These are phyloP conservation scores for Hygrocybe punicea DNA, from an alignment of 768 basidiomycete genomes.

Conservation along the genomic window DNA sequence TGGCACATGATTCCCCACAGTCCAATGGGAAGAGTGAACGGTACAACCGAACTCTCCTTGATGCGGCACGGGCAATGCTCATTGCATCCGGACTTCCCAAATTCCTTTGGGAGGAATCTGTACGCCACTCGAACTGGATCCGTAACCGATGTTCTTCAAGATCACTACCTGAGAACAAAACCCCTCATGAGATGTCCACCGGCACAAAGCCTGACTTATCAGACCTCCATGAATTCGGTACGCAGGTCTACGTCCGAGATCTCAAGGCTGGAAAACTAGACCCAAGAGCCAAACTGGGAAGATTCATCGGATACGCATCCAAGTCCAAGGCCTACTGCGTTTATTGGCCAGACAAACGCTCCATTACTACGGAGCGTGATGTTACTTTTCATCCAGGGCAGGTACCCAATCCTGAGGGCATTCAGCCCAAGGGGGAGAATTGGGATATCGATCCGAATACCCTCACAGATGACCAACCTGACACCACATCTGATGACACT, in stretches of 20 bases:
- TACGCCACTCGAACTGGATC: slow-evolving; percentile 30
- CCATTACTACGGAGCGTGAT: slow-evolving; percentile 17
- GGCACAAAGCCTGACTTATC: slow-evolving; percentile 26
- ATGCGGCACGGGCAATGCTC: slow-evolving; percentile 33
- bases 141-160: slow-evolving; percentile 32
- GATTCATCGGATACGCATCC: slow-evolving; percentile 17
- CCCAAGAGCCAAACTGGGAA: slow-evolving; percentile 8
- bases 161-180: slow-evolving; percentile 14
- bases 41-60: slow-evolving; percentile 32
- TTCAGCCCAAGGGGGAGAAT: background rate
- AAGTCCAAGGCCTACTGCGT: slow-evolving; percentile 15
- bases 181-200: slow-evolving; percentile 19
- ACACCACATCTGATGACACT: background rate
- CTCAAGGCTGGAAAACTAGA: slow-evolving; percentile 12
- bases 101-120: slow-evolving; percentile 39
- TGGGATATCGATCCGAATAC: background rate
- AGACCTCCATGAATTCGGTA: slow-evolving; percentile 25
- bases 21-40: slow-evolving; percentile 42
- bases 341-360: slow-evolving; percentile 23
- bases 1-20: slow-evolving; percentile 34
- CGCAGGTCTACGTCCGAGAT: no score
- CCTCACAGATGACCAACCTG: background rate
- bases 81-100: slow-evolving; percentile 28
- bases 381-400: slow-evolving; percentile 3
- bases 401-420: background rate